phyloP scores from a whole-genome alignment of 768 basidiomycete species.

The Coprinopsis cinerea region DNA sequence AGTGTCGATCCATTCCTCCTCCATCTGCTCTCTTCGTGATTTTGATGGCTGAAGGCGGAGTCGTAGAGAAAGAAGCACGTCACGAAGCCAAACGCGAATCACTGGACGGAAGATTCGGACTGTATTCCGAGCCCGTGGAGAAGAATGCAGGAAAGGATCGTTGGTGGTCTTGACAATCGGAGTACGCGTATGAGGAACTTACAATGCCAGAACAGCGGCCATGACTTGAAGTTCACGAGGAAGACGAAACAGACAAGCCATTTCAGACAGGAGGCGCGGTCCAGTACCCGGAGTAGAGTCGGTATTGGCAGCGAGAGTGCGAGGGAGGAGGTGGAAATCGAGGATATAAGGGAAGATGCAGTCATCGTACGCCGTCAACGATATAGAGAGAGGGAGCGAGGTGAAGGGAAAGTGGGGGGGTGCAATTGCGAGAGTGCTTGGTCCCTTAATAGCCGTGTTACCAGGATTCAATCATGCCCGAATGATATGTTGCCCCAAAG shows the following conservation, averaged over 20 bases:
- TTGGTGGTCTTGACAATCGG: too few relatives aligned
- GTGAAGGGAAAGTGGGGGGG: too few relatives aligned
- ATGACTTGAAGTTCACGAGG: constrained; percentile 53
- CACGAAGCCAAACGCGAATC: constrained; percentile 26
- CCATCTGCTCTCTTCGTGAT: constrained; percentile 22
- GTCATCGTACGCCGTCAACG: too few relatives aligned
- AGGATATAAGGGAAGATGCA: too few relatives aligned
- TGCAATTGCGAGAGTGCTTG: too few relatives aligned
- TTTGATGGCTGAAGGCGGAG: constrained; percentile 31
- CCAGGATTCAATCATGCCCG: too few relatives aligned
- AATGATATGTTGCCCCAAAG: too few relatives aligned
- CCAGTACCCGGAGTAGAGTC: neutral
- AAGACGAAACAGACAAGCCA: constrained; percentile 41
- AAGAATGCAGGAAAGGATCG: neutral
- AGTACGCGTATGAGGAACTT: too few relatives aligned
- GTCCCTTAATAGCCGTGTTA: too few relatives aligned
- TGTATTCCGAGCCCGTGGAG: neutral
- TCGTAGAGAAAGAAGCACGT: constrained; percentile 25
- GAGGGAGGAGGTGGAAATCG: too few relatives aligned
- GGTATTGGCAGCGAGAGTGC: neutral
- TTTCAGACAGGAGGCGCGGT: constrained; percentile 21
- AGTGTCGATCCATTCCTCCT: constrained; percentile 38
- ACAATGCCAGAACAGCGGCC: constrained; percentile 69
- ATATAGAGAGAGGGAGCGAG: too few relatives aligned
- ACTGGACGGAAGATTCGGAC: constrained; percentile 53